Conservation (phyloP, 768 basidiomycete genomes). For the Auricularia sp. region DNA sequence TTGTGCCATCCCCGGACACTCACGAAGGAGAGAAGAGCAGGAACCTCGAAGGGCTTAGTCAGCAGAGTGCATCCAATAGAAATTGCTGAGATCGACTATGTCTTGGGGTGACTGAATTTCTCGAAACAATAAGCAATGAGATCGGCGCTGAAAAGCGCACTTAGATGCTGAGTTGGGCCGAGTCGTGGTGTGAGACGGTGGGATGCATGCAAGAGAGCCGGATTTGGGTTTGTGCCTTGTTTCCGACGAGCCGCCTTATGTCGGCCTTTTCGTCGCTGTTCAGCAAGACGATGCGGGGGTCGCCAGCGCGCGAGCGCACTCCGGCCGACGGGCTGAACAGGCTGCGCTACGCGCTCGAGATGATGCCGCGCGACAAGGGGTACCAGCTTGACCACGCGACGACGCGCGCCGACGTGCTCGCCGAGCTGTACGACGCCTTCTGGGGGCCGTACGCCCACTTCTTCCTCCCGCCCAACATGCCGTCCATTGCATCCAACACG, state of each 20-base stretch:
- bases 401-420: slow-evolving; percentile 63
- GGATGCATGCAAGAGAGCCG: too few relatives aligned
- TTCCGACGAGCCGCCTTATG: background rate
- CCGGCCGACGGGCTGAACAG: background rate
- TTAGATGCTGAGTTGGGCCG: too few relatives aligned
- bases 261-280: slow-evolving; percentile 1
- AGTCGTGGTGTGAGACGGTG: too few relatives aligned
- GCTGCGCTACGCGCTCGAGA: slow-evolving; percentile 6
- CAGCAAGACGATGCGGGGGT: background rate
- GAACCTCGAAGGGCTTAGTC: too few relatives aligned
- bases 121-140: too few relatives aligned
- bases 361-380: slow-evolving; percentile 6
- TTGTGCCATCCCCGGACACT: too few relatives aligned
- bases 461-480: slow-evolving; percentile 55
- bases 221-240: background rate
- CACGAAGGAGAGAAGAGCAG: too few relatives aligned
- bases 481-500: slow-evolving; percentile 45
- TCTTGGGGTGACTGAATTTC: too few relatives aligned
- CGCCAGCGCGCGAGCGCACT: background rate
- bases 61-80: too few relatives aligned
- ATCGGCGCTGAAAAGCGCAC: too few relatives aligned
- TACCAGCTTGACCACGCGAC: slow-evolving; percentile 4
- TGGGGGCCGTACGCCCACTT: slow-evolving; percentile 67
- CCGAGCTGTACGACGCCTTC: slow-evolving; percentile 71
- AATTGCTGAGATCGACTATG: too few relatives aligned